A percentile compares a stretch with the other conserved stretches of the same genome.
Conservation (phyloP, 73 alveolate species). For the Stentor roeselii region DNA sequence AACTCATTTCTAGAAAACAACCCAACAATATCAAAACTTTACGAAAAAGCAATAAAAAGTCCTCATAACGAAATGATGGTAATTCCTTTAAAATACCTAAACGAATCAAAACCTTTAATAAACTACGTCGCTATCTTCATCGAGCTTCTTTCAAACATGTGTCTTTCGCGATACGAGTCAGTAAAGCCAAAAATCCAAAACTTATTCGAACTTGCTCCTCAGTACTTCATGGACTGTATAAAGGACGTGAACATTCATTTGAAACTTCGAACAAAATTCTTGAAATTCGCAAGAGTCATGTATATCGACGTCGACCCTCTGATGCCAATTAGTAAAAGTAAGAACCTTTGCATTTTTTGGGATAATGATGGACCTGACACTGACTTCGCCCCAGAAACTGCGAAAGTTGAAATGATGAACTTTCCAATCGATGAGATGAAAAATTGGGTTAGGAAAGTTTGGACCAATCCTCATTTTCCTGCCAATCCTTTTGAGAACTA, state of each 20-base stretch:
- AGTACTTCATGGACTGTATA: not conserved
- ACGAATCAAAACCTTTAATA: no score
- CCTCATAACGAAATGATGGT: not conserved
- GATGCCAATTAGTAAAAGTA: not conserved
- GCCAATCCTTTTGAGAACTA: not conserved
- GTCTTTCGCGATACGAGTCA: not conserved
- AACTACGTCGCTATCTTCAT: not conserved
- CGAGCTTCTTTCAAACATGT: not conserved
- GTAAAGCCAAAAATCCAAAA: not conserved
- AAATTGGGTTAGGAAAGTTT: not conserved
- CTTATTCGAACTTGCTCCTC: not conserved
- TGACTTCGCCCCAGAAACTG: not conserved
- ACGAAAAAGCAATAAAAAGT: not conserved
- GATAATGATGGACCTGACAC: not conserved
- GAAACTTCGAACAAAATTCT: not conserved
- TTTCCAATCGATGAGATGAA: not conserved
- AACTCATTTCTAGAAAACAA: not conserved
- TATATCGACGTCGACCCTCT: not conserved
- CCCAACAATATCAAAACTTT: not conserved
- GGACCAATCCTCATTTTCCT: not conserved
- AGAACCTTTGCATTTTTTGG: conserved; percentile 15
- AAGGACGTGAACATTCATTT: not conserved
- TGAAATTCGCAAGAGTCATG: not conserved
- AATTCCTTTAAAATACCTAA: not conserved
- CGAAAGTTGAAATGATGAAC: not conserved